Percentiles rank a stretch among this genome's conserved stretches.
Conservation (phyloP, 2,329 filamentous ascomycete species). For the Myriangium duriaei region DNA sequence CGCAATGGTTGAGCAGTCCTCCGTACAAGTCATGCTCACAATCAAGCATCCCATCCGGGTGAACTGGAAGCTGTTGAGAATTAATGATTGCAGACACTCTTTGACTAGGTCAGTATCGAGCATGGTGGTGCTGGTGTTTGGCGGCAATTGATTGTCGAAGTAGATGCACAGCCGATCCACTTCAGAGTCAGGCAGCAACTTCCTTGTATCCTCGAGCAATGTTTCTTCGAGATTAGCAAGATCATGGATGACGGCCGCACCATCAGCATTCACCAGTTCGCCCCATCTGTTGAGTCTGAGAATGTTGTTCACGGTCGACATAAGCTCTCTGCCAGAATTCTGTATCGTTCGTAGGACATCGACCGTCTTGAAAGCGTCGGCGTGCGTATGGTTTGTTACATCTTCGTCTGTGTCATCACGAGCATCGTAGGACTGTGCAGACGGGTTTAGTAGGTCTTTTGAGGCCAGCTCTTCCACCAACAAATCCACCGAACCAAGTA, state of each 20-base stretch:
- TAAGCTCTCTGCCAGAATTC: constrained; percentile 30
- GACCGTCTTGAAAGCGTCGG: constrained; percentile 10
- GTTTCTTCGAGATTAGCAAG: constrained; percentile 23
- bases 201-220: constrained; percentile 20
- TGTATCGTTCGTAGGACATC: constrained; percentile 26
- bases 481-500: constrained; percentile 31
- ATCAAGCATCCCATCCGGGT: constrained; percentile 26
- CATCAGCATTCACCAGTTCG: constrained; percentile 18
- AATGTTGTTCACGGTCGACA: constrained; percentile 34
- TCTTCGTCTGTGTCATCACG: constrained; percentile 10
- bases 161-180: constrained; percentile 21
- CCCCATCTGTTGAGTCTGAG: constrained; percentile 33
- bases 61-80: constrained; percentile 33
- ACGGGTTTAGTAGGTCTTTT: constrained; percentile 13
- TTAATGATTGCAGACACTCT: constrained; percentile 31
- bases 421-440: constrained; percentile 10
- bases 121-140: constrained; percentile 21
- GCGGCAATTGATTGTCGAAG: constrained; percentile 22
- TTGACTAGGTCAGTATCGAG: constrained; percentile 29
- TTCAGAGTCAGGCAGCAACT: constrained; percentile 21
- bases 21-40: constrained; percentile 21
- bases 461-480: constrained; percentile 30
- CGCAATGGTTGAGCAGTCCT: constrained; percentile 21
- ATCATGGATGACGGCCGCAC: constrained; percentile 18
- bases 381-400: constrained; percentile 27